Percentiles rank a stretch among this genome's conserved stretches.
Conservation (phyloP, 208 protist species). For the Acanthamoeba culbertsoni region DNA sequence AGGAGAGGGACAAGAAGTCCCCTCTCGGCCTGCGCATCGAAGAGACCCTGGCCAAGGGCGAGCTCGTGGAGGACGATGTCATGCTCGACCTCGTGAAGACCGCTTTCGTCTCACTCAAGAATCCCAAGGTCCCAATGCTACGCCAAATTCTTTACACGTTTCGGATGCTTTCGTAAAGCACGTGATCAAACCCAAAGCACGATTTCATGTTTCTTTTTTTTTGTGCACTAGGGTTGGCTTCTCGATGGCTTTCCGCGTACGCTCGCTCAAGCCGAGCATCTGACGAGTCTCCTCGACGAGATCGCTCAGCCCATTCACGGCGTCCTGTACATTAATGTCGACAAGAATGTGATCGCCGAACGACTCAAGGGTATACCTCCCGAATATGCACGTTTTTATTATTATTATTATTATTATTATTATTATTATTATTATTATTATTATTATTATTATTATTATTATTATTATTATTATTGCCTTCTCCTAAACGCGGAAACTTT, state of each 20-base stretch:
- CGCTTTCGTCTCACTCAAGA: not conserved
- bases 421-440: not conserved
- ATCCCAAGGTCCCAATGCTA: not conserved
- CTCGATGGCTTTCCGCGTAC: slow-evolving; percentile 95
- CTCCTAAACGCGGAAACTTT: too few relatives aligned
- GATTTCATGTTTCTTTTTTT: not conserved
- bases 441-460: slow-evolving; percentile 62
- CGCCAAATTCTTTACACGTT: not conserved
- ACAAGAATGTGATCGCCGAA: slow-evolving; percentile 90
- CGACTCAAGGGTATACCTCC: slow-evolving; percentile 86
- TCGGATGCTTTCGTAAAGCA: not conserved
- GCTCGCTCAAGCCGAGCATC: slow-evolving; percentile 89
- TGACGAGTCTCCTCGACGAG: slow-evolving; percentile 82
- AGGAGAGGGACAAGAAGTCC: not conserved
- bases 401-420: slow-evolving; percentile 67
- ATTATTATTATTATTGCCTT: not conserved
- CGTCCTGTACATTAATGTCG: slow-evolving; percentile 90
- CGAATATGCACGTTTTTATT: not conserved
- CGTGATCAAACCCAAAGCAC: too few relatives aligned
- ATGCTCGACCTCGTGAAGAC: slow-evolving; percentile 36
- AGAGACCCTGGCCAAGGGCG: not conserved
- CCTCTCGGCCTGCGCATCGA: slow-evolving; percentile 4
- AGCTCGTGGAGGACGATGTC: slow-evolving; percentile 34
- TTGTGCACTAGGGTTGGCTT: slow-evolving; percentile 86
- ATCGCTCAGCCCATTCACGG: slow-evolving; percentile 86